phyloP scores from a whole-genome alignment of 2,329 filamentous ascomycete species.

The Verticillium nonalfalfae region DNA sequence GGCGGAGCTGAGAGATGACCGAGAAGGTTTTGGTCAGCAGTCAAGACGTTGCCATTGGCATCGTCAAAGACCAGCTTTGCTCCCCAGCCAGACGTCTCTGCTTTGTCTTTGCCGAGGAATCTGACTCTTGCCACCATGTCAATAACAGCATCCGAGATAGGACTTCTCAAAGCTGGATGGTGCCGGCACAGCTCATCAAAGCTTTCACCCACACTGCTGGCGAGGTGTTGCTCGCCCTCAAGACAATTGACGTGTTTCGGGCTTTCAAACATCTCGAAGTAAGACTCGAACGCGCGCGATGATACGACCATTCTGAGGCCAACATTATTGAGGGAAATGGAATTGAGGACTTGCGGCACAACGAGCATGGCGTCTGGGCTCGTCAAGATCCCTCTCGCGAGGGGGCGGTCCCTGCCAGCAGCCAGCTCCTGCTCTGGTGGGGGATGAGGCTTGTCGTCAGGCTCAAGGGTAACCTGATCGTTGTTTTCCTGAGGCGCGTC shows the following conservation, averaged over 20 bases:
- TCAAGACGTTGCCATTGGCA: conserved; percentile 48
- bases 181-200: conserved; percentile 96
- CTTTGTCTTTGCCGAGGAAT: conserved; percentile 65
- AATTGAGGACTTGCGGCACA: conserved; percentile 82
- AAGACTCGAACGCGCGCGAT: conserved; percentile 76
- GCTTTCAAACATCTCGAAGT: conserved; percentile 95
- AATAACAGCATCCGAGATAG: conserved; percentile 79
- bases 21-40: conserved; percentile 42
- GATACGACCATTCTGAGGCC: conserved; percentile 84
- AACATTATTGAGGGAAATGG: conserved; percentile 83
- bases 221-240: conserved; percentile 63
- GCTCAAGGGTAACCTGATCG: conserved; percentile 28
- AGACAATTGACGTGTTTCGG: conserved; percentile 81
- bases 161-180: conserved; percentile 74
- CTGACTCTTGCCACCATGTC: conserved; percentile 83
- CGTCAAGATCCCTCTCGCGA: conserved; percentile 73
- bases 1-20: conserved; percentile 15
- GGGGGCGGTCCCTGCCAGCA: conserved; percentile 20
- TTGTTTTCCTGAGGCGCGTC: conserved; percentile 32
- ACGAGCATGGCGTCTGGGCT: conserved; percentile 82
- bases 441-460: conserved; percentile 41
- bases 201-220: conserved; percentile 68
- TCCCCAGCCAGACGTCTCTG: conserved; percentile 64
- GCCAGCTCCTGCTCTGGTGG: conserved; percentile 42
- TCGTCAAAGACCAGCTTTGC: conserved; percentile 67